Percentiles rank a stretch among this genome's conserved stretches.
phyloP scores from a whole-genome alignment of 768 basidiomycete species.

The Podaxis mareebaensis region DNA sequence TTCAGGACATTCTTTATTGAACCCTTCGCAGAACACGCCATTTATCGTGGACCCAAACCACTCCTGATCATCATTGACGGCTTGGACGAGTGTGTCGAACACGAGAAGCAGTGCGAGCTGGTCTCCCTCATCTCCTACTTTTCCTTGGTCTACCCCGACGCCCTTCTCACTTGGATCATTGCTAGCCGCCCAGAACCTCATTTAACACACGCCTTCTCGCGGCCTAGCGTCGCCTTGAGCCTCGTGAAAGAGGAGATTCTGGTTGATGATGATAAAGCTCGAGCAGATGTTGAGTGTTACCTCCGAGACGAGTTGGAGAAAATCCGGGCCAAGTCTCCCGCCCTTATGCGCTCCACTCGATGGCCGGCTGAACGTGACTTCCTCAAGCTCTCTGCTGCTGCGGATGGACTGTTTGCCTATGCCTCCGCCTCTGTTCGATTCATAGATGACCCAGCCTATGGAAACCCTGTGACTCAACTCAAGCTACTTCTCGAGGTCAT shows the following conservation, averaged over 20 bases:
- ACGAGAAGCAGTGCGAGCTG: not conserved
- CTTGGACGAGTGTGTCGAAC: not conserved
- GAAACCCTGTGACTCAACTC: not conserved
- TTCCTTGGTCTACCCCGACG: not conserved
- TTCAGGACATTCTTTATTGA: conserved; percentile 17
- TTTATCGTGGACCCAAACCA: not conserved
- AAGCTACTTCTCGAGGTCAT: not conserved
- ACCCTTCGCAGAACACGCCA: conserved; percentile 5
- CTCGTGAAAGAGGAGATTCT: not conserved
- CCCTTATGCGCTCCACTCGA: not conserved
- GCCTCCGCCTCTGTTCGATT: not conserved
- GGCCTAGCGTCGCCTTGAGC: not conserved
- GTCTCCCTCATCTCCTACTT: not conserved
- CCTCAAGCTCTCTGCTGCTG: not conserved
- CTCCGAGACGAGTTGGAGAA: not conserved
- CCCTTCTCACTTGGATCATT: not conserved
- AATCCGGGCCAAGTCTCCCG: not conserved
- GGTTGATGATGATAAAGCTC: not conserved
- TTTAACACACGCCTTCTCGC: not conserved
- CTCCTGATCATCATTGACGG: not conserved
- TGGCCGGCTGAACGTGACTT: conserved; percentile 1
- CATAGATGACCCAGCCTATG: not conserved
- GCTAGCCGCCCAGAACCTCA: conserved; percentile 11
- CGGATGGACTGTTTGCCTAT: not conserved
- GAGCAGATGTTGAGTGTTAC: not conserved